phyloP scores from a whole-genome alignment of 164 flowering plant species.

The Kingdonia uniflora region DNA sequence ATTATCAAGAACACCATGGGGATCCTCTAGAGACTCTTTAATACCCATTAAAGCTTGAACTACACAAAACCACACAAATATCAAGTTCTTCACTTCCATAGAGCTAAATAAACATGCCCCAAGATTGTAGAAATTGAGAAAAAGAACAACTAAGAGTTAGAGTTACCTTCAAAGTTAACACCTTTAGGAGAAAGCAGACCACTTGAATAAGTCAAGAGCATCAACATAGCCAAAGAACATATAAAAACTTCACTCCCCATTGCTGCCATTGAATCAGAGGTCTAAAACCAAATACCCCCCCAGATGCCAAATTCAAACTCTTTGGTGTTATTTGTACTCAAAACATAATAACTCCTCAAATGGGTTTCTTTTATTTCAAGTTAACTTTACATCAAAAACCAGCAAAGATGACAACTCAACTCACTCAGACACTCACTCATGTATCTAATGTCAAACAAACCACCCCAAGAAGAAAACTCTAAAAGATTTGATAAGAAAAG shows the following conservation, averaged over 20 bases:
- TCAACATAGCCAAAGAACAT: slow-evolving; percentile 27
- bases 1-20: slow-evolving; percentile 73
- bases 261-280: slow-evolving; percentile 25
- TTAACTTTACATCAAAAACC: slow-evolving; percentile 16
- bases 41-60: slow-evolving; percentile 92
- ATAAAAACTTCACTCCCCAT: slow-evolving; percentile 17
- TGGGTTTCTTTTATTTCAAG: slow-evolving; percentile 17
- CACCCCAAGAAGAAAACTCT: slow-evolving; percentile 15
- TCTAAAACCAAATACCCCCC: background rate
- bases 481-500: slow-evolving; percentile 19
- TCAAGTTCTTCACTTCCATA: no score
- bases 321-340: background rate
- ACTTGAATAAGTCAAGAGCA: slow-evolving; percentile 32
- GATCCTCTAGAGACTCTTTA: slow-evolving; percentile 52
- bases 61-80: slow-evolving; percentile 16
- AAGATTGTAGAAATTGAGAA: background rate
- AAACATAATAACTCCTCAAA: slow-evolving; percentile 5
- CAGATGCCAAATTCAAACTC: slow-evolving; percentile 15
- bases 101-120: no score
- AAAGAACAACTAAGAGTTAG: slow-evolving; percentile 3
- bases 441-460: no score
- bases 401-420: slow-evolving; percentile 1
- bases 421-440: no score
- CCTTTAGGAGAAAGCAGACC: slow-evolving; percentile 82
- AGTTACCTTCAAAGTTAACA: slow-evolving; percentile 87